Percentiles rank a stretch among this genome's conserved stretches.
Evolutionary conservation across 345 rosid genomes (phyloP).

Genomic region (Nephelium lappaceum): DNA sequence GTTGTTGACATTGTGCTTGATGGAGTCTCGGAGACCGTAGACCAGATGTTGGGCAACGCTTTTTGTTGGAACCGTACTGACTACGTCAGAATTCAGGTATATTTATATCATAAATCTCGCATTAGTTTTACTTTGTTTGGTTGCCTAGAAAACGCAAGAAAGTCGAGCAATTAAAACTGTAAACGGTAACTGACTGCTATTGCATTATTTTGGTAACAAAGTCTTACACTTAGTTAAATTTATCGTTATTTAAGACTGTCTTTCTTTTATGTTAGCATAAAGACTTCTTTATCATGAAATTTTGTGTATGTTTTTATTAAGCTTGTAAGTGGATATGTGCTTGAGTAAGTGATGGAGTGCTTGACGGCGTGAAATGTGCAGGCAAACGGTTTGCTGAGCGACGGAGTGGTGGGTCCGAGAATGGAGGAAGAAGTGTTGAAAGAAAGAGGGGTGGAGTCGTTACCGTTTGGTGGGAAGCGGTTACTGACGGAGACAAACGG

Average conservation of each 20-base stretch:
- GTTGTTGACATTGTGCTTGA: slow-evolving; percentile 80
- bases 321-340: background rate
- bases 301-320: too few species aligned
- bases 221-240: background rate
- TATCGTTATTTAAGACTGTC: background rate
- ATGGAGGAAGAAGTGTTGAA: slow-evolving; percentile 58
- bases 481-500: slow-evolving; percentile 85
- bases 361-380: slow-evolving; percentile 41
- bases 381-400: slow-evolving; percentile 61
- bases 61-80: slow-evolving; percentile 91
- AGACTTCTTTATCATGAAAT: too few species aligned
- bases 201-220: background rate
- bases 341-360: slow-evolving; percentile 12
- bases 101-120: background rate
- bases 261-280: too few species aligned
- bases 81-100: slow-evolving; percentile 97
- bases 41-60: slow-evolving; percentile 95
- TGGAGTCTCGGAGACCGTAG: slow-evolving; percentile 91
- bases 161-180: background rate
- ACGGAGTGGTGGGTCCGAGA: slow-evolving; percentile 42
- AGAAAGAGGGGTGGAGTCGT: slow-evolving; percentile 82
- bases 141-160: slow-evolving; percentile 9
- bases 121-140: slow-evolving; percentile 23
- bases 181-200: background rate
- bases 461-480: slow-evolving; percentile 93